These are phyloP conservation scores for Coemansia sp. DNA, from an alignment of 192 early-diverging fungal species.

Conservation along the genomic window DNA sequence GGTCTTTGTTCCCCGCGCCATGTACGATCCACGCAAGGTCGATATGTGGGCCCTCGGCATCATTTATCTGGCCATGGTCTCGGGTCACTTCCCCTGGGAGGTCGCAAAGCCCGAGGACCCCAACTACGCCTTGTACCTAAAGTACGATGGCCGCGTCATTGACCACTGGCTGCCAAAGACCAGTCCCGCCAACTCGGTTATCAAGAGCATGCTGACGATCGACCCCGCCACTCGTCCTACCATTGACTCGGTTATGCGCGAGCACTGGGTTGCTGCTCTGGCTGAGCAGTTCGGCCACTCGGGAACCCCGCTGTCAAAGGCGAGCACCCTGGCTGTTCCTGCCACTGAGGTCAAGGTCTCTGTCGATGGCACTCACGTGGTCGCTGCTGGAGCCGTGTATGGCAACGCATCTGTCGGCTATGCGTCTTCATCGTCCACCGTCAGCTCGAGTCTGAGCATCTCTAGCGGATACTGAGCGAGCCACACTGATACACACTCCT, in stretches of 20 bases:
- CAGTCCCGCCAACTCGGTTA: slow-evolving; percentile 46
- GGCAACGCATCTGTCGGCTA: slow-evolving; percentile 23
- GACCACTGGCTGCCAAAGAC: slow-evolving; percentile 55
- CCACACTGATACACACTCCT: not conserved
- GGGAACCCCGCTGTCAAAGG: slow-evolving; percentile 25
- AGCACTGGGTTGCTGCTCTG: slow-evolving; percentile 66
- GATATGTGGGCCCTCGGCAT: slow-evolving; percentile 91
- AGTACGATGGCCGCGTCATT: slow-evolving; percentile 50
- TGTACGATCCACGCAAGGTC: slow-evolving; percentile 81
- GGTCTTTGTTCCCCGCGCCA: slow-evolving; percentile 57
- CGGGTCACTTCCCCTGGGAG: slow-evolving; percentile 71
- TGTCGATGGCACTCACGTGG: slow-evolving; percentile 24
- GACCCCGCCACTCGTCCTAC: slow-evolving; percentile 70
- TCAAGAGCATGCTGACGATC: slow-evolving; percentile 72
- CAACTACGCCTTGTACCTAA: slow-evolving; percentile 62
- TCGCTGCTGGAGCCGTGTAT: slow-evolving; percentile 36
- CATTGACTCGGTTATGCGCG: slow-evolving; percentile 70
- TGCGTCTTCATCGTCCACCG: slow-evolving; percentile 37
- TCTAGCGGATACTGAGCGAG: slow-evolving; percentile 32
- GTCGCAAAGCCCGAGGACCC: slow-evolving; percentile 57
- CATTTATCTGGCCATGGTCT: slow-evolving; percentile 74
- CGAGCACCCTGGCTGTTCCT: slow-evolving; percentile 21
- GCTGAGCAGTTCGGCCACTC: slow-evolving; percentile 23
- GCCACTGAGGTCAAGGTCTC: slow-evolving; percentile 24
- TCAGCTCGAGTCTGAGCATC: slow-evolving; percentile 47